Evolutionary conservation across 2,329 filamentous ascomycete genomes (phyloP).

Genomic region (Exophiala mesophila): DNA sequence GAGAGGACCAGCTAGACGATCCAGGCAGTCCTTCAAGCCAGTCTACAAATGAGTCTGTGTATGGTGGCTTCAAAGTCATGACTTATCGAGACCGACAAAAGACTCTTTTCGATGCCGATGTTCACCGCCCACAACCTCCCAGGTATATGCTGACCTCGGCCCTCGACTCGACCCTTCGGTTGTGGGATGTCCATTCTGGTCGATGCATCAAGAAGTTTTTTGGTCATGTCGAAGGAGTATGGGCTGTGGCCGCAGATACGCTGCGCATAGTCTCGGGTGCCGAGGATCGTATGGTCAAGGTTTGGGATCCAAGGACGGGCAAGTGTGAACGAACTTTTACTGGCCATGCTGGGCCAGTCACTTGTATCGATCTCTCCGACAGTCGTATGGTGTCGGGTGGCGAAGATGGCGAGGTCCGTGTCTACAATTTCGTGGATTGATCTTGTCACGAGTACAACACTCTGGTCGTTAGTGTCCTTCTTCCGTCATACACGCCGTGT

Average conservation of each 20-base stretch:
- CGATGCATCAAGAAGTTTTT: constrained; percentile 89
- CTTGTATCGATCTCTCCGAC: constrained; percentile 87
- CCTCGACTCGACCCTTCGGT: constrained; percentile 81
- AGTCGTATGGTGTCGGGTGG: constrained; percentile 84
- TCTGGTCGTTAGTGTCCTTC: too few species aligned
- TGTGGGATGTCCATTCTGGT: constrained; percentile 84
- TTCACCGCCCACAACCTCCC: constrained; percentile 67
- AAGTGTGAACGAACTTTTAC: constrained; percentile 90
- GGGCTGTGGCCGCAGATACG: constrained; percentile 85
- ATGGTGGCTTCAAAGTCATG: constrained; percentile 11
- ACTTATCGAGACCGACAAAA: constrained; percentile 33
- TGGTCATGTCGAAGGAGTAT: constrained; percentile 92
- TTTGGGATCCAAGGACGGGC: constrained; percentile 88
- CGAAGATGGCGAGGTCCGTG: constrained; percentile 84
- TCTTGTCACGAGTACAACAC: too few species aligned
- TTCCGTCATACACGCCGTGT: too few species aligned
- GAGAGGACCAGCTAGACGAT: constrained; percentile 17
- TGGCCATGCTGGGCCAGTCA: constrained; percentile 84
- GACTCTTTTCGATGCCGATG: constrained; percentile 46
- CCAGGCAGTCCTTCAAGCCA: constrained; percentile 21
- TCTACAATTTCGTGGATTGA: constrained; percentile 65
- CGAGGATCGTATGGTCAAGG: constrained; percentile 92
- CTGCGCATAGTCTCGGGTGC: constrained; percentile 82
- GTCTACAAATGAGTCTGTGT: constrained; percentile 12
- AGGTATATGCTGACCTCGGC: constrained; percentile 91